Evolutionary conservation across 169 alveolate genomes (phyloP).

Genomic region (Eimeria maxima): DNA sequence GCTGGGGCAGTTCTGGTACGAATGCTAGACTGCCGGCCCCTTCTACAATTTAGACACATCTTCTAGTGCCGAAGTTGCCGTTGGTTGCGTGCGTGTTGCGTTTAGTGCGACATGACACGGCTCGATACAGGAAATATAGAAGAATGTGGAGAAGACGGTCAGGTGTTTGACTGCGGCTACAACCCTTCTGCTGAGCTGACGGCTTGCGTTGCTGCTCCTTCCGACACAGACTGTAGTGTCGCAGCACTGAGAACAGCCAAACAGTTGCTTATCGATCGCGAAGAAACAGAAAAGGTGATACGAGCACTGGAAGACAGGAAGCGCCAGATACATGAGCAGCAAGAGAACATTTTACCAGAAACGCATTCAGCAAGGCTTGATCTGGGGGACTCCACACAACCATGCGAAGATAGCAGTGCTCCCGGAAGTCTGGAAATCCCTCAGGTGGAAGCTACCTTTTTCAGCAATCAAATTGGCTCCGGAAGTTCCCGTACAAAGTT

Average conservation of each 20-base stretch:
- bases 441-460: neutral
- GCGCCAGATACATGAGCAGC: conserved; percentile 52
- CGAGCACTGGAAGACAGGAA: conserved; percentile 45
- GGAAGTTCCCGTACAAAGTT: neutral
- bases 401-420: neutral
- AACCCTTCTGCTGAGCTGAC: conserved; percentile 7
- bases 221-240: conserved; percentile 44
- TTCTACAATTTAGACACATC: neutral
- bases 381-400: neutral
- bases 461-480: neutral
- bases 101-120: conserved; percentile 79
- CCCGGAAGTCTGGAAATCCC: neutral
- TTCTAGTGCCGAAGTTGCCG: conserved; percentile 6
- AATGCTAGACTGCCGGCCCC: neutral
- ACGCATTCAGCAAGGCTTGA: neutral
- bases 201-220: neutral
- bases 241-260: conserved; percentile 74
- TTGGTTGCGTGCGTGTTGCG: conserved; percentile 79
- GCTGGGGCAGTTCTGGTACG: neutral
- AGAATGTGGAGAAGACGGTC: conserved; percentile 43
- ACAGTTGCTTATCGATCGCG: conserved; percentile 62
- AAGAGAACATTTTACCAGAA: conserved; percentile 18
- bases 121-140: conserved; percentile 48
- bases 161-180: conserved; percentile 60
- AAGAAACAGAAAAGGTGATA: conserved; percentile 63